Conservation (phyloP, 2,329 filamentous ascomycete species). For the Fusarium sp. region DNA sequence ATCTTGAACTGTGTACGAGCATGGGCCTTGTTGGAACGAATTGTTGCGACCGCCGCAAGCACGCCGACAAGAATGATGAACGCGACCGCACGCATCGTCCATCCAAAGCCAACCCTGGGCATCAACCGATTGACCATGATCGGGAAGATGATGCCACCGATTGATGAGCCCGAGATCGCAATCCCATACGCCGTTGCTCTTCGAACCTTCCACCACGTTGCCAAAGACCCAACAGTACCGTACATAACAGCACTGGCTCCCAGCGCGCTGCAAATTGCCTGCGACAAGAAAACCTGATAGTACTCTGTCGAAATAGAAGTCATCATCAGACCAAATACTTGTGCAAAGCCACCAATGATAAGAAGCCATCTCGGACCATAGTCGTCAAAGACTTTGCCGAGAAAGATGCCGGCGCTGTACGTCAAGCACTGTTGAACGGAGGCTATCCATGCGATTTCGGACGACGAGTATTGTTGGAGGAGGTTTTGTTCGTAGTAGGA, state of each 20-base stretch:
- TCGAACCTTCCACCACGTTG: neutral
- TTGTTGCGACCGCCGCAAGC: neutral
- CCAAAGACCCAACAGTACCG: neutral
- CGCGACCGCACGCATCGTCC: neutral
- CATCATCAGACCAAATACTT: constrained; percentile 4
- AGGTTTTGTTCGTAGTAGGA: neutral
- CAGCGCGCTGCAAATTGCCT: neutral
- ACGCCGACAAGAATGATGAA: neutral
- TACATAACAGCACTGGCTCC: neutral
- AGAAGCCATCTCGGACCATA: neutral
- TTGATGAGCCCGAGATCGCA: neutral
- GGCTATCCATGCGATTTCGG: neutral
- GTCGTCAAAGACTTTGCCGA: neutral
- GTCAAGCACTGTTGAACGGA: neutral
- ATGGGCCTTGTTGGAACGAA: neutral
- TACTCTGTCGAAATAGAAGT: neutral
- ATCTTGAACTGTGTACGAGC: fast-evolving
- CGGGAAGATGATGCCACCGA: neutral
- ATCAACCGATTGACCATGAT: neutral
- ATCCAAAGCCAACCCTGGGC: neutral
- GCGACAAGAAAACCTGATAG: neutral
- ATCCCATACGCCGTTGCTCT: neutral
- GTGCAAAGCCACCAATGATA: neutral
- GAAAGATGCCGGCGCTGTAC: neutral
- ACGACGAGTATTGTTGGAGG: neutral